A percentile compares a stretch with the other conserved stretches of the same genome.
Evolutionary conservation across 2,329 filamentous ascomycete species (phyloP).

Genomic region (Penicillium crustosum): DNA sequence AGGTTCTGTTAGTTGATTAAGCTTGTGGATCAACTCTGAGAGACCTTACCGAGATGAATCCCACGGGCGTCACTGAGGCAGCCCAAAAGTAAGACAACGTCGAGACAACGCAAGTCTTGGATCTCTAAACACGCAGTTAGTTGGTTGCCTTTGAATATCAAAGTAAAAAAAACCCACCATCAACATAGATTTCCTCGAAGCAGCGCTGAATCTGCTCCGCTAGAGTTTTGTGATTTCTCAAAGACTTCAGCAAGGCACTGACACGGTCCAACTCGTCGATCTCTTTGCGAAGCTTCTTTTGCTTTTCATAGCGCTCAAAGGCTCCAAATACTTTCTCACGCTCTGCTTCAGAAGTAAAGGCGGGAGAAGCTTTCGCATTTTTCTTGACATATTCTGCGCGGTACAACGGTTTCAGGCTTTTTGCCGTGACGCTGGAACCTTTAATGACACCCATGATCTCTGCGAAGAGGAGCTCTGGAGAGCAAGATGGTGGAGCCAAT

Average conservation of each 20-base stretch:
- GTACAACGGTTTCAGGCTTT: conserved; percentile 19
- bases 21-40: too few relatives aligned
- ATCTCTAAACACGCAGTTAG: conserved; percentile 25
- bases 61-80: conserved; percentile 28
- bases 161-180: neutral
- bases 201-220: conserved; percentile 6
- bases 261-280: conserved; percentile 25
- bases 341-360: conserved; percentile 22
- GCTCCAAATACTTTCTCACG: conserved; percentile 24
- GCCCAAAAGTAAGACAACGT: conserved; percentile 29
- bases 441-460: conserved; percentile 37
- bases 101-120: conserved; percentile 31
- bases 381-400: conserved; percentile 23
- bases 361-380: conserved; percentile 23
- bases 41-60: conserved; percentile 29
- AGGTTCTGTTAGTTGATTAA: neutral
- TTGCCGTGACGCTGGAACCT: conserved; percentile 21
- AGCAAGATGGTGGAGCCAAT: conserved; percentile 13
- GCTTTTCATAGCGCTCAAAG: conserved; percentile 29
- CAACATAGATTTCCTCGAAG: conserved; percentile 18
- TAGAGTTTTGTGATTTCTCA: conserved; percentile 10
- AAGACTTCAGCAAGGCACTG: conserved; percentile 18
- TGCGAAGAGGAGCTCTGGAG: conserved; percentile 27
- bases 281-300: conserved; percentile 16
- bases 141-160: neutral